phyloP scores from a whole-genome alignment of 2,329 filamentous ascomycete species.

The Calonectria hawksworthii region DNA sequence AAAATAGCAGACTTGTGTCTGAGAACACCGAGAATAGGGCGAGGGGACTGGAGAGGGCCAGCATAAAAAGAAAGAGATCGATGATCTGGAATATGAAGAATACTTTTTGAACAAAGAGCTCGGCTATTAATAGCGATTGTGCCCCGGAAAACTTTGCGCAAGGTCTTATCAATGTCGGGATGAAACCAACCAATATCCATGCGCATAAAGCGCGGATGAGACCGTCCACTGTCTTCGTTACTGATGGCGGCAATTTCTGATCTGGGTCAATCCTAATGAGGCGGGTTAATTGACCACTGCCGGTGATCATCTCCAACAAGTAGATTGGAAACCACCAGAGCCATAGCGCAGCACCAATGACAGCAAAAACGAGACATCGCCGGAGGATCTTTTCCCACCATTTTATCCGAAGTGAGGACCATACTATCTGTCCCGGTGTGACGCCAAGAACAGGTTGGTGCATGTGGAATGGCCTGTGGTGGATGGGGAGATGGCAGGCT shows the following conservation, averaged over 20 bases:
- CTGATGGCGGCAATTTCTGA: not conserved
- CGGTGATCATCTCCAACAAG: not conserved
- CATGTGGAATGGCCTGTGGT: constrained; percentile 7
- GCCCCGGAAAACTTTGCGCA: not conserved
- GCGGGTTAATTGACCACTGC: not conserved
- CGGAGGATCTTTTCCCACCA: not conserved
- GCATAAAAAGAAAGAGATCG: not conserved
- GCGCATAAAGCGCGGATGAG: not conserved
- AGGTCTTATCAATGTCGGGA: not conserved
- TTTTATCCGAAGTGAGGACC: not conserved
- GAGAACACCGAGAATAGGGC: not conserved
- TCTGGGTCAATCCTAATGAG: not conserved
- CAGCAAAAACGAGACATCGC: not conserved
- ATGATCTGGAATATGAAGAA: constrained; percentile 7
- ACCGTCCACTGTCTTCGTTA: not conserved
- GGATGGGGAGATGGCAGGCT: not conserved
- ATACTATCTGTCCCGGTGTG: not conserved
- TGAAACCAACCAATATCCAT: not conserved
- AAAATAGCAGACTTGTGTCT: not conserved
- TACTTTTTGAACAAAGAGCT: not conserved
- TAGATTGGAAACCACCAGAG: not conserved
- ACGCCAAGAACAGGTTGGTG: not conserved
- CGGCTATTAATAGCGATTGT: not conserved
- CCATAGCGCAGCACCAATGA: not conserved
- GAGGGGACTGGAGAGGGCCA: no score